Conservation (phyloP, 495 filamentous ascomycete species). For the Bathelium albidoporum region DNA sequence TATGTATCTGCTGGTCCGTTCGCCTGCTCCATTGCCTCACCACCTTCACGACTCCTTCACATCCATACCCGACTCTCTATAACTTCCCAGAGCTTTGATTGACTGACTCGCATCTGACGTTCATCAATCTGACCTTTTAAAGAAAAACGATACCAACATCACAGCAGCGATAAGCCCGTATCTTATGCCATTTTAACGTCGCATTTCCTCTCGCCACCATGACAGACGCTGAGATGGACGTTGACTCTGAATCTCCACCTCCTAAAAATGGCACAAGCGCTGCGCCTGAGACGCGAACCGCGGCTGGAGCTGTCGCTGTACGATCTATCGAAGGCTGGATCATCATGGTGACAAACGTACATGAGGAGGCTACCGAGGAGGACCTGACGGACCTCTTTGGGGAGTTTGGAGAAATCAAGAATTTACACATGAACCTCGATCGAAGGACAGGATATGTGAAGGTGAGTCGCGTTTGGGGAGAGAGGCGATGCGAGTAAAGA, state of each 20-base stretch:
- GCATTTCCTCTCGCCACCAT: slow-evolving; percentile 13
- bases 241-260: slow-evolving; percentile 43
- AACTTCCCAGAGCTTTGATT: too few species aligned
- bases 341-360: slow-evolving; percentile 89
- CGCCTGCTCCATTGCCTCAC: too few species aligned
- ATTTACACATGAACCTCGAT: slow-evolving; percentile 89
- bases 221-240: slow-evolving; percentile 59
- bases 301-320: slow-evolving; percentile 75
- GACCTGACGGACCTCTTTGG: slow-evolving; percentile 89
- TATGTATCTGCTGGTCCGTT: too few species aligned
- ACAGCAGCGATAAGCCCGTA: neutral
- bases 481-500: neutral
- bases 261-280: slow-evolving; percentile 49
- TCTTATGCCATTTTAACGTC: neutral
- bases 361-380: slow-evolving; percentile 96
- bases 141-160: too few species aligned
- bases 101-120: too few species aligned
- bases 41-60: too few species aligned
- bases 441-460: slow-evolving; percentile 95
- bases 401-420: slow-evolving; percentile 96
- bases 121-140: too few species aligned
- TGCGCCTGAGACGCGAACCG: slow-evolving; percentile 50
- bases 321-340: slow-evolving; percentile 99
- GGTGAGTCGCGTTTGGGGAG: slow-evolving; percentile 39
- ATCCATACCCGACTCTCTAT: too few species aligned